These are phyloP conservation scores for Shiraia bambusicola DNA, from an alignment of 2,329 filamentous ascomycete genomes.

Conservation along the genomic window DNA sequence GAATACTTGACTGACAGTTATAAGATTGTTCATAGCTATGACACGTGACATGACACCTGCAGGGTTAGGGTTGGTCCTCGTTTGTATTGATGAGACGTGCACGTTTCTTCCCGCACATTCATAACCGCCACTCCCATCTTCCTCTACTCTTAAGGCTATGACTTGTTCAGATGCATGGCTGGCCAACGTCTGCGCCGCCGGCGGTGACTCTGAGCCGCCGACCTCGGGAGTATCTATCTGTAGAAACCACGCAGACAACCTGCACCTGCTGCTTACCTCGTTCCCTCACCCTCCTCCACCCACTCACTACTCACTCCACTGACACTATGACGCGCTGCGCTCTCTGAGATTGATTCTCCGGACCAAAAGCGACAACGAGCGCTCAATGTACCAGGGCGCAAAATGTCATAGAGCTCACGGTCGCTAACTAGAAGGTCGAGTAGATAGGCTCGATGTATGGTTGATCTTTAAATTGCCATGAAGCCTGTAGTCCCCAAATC, in stretches of 20 bases:
- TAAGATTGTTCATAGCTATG: too few species aligned
- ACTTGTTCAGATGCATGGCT: slow-evolving; percentile 14
- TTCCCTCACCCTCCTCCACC: slow-evolving; percentile 8
- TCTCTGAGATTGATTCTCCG: slow-evolving; percentile 15
- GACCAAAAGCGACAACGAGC: slow-evolving; percentile 20
- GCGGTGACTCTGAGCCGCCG: slow-evolving; percentile 18
- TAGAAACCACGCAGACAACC: slow-evolving; percentile 17
- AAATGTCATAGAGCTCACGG: slow-evolving; percentile 13
- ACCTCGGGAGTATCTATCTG: slow-evolving; percentile 18
- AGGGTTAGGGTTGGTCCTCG: too few species aligned
- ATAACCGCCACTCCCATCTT: slow-evolving; percentile 11
- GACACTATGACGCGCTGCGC: slow-evolving; percentile 15
- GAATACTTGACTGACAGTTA: too few species aligned
- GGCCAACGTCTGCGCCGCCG: slow-evolving; percentile 12
- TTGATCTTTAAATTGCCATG: slow-evolving; percentile 18
- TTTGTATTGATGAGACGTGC: too few species aligned
- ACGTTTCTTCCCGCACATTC: too few species aligned
- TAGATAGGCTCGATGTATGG: slow-evolving; percentile 16
- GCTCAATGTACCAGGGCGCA: slow-evolving; percentile 8
- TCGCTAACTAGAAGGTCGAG: slow-evolving; percentile 18
- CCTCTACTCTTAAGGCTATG: slow-evolving; percentile 10
- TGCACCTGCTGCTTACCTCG: slow-evolving; percentile 8
- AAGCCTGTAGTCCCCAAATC: slow-evolving; percentile 14
- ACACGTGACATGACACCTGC: too few species aligned
- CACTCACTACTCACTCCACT: slow-evolving; percentile 9